Evolutionary conservation across 345 rosid species (phyloP), one percentile per base, ranked within the genome.

Genomic region (Eucalyptus sp.): DNA sequence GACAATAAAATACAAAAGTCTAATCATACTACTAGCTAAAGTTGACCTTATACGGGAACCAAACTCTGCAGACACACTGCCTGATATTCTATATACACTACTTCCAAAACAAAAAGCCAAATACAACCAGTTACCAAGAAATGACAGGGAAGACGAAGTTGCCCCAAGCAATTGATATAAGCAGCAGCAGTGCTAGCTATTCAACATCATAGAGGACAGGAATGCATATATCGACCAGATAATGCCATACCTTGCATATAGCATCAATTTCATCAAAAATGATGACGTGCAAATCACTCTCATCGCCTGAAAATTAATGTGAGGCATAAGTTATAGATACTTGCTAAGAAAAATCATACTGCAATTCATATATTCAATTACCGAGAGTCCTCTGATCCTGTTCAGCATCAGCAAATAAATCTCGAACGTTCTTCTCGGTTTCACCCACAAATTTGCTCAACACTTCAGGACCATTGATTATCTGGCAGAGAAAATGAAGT

Each of bases 261-360:
- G 99, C 99, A 96, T 98, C 99, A 94, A 98, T 98, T 92, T 98
- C 99, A 92, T 98, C 98, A 93, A 98, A 98, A 58, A 98, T 96
- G 89, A 98, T 96, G 87, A 98, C 99, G 93, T 98, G 99, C 94
- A 97, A 91, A 51, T 97, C 99, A 92, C 99, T 96, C 90, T 96
- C 96, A 62, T 98, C 99, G 66, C 99, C 99, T 97, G 96, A 90
- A 91, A 93, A 89, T 83, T 76, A 71, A 91, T 49, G 89, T 88
- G 86, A 24, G 41, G 14, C 27, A 44, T 56, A 79, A 64, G 24
- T 46, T 25, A 64, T 14, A 87, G 17, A 86, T 68, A 8, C 44
- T 54, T 51, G 9, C 44, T 56, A 81, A 68, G 58, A 44, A 22
- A 54, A 80, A 37, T 25, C 83, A 85, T 50, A 90, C 43, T 41